Evolutionary conservation across 1,139 yeast genomes (phyloP).

Genomic region (Chernovozyma sophiae-reginae): DNA sequence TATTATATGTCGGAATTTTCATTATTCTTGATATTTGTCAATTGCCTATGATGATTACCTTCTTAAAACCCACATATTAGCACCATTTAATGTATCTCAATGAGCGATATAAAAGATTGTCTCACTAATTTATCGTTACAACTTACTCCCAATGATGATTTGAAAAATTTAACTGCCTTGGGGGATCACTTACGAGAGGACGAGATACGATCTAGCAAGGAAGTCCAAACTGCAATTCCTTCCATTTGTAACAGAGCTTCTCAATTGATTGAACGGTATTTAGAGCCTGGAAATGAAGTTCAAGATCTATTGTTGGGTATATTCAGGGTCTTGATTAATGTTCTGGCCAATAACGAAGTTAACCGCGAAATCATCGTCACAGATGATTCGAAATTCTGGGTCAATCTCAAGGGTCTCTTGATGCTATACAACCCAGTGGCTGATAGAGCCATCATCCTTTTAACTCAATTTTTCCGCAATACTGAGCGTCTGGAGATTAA

Average conservation of each 20-base stretch:
- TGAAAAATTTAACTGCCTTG: constrained; percentile 12
- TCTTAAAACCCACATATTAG: too few species aligned
- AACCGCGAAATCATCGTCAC: constrained; percentile 23
- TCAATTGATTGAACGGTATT: constrained; percentile 9
- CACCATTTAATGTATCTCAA: too few species aligned
- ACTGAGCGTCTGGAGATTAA: constrained; percentile 18
- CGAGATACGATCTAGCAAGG: constrained; percentile 14
- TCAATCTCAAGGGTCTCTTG: background rate
- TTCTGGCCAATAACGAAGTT: constrained; percentile 33
- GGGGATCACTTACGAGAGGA: constrained; percentile 30
- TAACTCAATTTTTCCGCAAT: constrained; percentile 33
- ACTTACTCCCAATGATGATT: too few species aligned
- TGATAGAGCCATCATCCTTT: constrained; percentile 13
- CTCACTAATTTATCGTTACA: too few species aligned
- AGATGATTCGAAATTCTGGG: constrained; percentile 21
- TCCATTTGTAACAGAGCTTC: constrained; percentile 8
- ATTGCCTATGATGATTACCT: too few species aligned
- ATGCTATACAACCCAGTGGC: background rate
- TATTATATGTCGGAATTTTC: too few species aligned
- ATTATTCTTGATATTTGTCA: too few species aligned
- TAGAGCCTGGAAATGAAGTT: constrained; percentile 4
- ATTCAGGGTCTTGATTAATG: constrained; percentile 30
- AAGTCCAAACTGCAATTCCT: constrained; percentile 9
- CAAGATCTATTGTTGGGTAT: constrained; percentile 12
- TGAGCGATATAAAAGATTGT: too few species aligned